A percentile compares a stretch with the other conserved stretches of the same genome.
Conservation (phyloP, 371 early-diverging fungal species). For the Coemansia sp. region DNA sequence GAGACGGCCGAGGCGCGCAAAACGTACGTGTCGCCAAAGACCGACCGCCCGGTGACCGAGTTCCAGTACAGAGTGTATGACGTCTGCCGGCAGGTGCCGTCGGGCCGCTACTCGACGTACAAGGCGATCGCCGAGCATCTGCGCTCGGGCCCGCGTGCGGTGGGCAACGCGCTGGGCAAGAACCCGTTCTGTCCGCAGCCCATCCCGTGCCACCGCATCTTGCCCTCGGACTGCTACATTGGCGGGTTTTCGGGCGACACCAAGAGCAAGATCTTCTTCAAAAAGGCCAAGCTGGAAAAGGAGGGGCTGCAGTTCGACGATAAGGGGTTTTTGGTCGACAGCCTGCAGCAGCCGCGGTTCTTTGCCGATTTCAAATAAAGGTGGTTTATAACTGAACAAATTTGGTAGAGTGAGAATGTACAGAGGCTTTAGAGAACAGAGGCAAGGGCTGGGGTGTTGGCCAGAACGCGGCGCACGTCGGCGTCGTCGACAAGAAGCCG, state of each 20-base stretch:
- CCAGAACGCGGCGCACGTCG: slow-evolving; percentile 38
- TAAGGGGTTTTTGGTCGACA: slow-evolving; percentile 56
- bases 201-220: slow-evolving; percentile 80
- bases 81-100: slow-evolving; percentile 68
- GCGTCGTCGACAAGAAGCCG: slow-evolving; percentile 45
- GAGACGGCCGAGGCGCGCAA: slow-evolving; percentile 49
- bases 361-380: slow-evolving; percentile 55
- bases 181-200: slow-evolving; percentile 79
- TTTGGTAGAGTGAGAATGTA: neutral
- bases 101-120: slow-evolving; percentile 74
- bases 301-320: slow-evolving; percentile 71
- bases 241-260: slow-evolving; percentile 76
- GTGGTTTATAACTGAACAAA: neutral
- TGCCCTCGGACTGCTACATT: slow-evolving; percentile 63
- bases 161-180: slow-evolving; percentile 70
- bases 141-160: slow-evolving; percentile 64
- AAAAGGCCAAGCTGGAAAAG: slow-evolving; percentile 64
- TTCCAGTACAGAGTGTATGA: slow-evolving; percentile 76
- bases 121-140: slow-evolving; percentile 69
- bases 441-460: slow-evolving; percentile 28
- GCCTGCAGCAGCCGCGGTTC: slow-evolving; percentile 52
- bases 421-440: slow-evolving; percentile 19
- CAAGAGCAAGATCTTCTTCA: slow-evolving; percentile 59
- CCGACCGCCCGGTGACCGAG: slow-evolving; percentile 59
- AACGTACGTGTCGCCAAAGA: slow-evolving; percentile 56